Percentiles rank a stretch among this genome's conserved stretches.
These are phyloP conservation scores for Saksenaea vasiformis DNA, from an alignment of 371 early-diverging fungal genomes.

Conservation along the genomic window DNA sequence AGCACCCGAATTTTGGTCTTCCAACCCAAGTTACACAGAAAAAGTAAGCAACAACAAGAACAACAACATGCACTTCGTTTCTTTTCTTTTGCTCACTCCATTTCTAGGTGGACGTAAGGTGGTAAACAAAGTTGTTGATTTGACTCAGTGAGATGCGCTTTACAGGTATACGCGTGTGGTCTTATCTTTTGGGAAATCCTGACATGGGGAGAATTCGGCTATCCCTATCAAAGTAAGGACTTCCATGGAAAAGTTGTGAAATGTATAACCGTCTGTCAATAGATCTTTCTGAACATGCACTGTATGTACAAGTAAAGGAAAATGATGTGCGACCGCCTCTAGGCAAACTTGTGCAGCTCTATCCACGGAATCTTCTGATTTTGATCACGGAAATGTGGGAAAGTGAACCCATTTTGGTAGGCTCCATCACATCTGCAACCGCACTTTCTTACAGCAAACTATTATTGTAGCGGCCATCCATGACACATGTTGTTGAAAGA, in stretches of 20 bases:
- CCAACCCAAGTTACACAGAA: constrained; percentile 74
- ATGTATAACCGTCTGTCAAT: constrained; percentile 2
- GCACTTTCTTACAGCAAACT: neutral
- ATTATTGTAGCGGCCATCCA: constrained; percentile 18
- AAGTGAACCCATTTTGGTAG: constrained; percentile 56
- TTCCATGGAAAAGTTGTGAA: neutral
- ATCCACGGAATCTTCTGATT: constrained; percentile 60
- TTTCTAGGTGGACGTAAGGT: constrained; percentile 39
- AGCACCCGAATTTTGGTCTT: constrained; percentile 80
- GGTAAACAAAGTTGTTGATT: neutral
- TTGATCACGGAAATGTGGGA: constrained; percentile 81
- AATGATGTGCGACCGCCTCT: constrained; percentile 62
- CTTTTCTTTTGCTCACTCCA: neutral
- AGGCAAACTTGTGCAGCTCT: constrained; percentile 51
- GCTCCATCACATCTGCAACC: neutral
- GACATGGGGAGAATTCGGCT: constrained; percentile 73
- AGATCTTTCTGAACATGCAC: constrained; percentile 38
- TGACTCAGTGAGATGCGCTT: neutral
- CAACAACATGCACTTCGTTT: neutral
- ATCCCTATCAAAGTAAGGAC: constrained; percentile 66
- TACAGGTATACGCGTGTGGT: constrained; percentile 69
- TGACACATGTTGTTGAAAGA: constrained; percentile 27
- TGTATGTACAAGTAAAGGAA: constrained; percentile 60
- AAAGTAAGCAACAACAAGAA: constrained; percentile 51
- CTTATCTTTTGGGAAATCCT: constrained; percentile 83